Conservation (phyloP, 768 basidiomycete species). For the Tulasnella calospora region DNA sequence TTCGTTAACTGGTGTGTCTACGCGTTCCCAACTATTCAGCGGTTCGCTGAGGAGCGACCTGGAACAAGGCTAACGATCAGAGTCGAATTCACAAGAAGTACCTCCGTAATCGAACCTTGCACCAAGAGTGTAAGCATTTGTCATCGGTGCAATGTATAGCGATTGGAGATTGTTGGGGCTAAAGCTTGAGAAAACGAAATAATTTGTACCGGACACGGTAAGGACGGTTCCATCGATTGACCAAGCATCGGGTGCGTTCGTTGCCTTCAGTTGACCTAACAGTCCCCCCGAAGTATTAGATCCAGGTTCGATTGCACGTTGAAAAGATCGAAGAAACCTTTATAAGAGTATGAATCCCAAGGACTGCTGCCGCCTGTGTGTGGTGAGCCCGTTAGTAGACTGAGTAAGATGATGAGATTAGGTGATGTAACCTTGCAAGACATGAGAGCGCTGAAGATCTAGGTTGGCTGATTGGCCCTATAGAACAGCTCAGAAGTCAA, state of each 20-base stretch:
- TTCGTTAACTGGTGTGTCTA: slow-evolving; percentile 7
- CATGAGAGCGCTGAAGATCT: neutral
- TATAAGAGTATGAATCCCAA: neutral
- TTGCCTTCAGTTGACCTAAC: slow-evolving; percentile 9
- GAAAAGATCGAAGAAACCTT: neutral
- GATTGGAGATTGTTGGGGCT: slow-evolving; percentile 13
- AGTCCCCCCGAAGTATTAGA: neutral
- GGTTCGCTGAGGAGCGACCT: slow-evolving; percentile 9
- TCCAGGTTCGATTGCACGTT: neutral
- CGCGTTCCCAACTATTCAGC: slow-evolving; percentile 10
- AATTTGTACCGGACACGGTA: neutral
- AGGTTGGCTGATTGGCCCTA: slow-evolving; percentile 1
- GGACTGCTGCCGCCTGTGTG: neutral
- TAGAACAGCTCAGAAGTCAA: neutral
- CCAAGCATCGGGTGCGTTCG: slow-evolving; percentile 18
- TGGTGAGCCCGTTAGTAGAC: neutral
- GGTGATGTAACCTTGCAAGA: neutral
- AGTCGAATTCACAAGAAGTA: too few species aligned
- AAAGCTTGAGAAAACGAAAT: slow-evolving; percentile 7
- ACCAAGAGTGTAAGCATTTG: slow-evolving; percentile 12
- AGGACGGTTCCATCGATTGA: slow-evolving; percentile 16
- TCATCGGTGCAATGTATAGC: slow-evolving; percentile 16
- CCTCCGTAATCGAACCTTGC: neutral
- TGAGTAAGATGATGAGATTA: neutral
- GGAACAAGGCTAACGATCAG: neutral